Evolutionary conservation across 163 green algal species (phyloP).

Genomic region (Volvox carteri): DNA sequence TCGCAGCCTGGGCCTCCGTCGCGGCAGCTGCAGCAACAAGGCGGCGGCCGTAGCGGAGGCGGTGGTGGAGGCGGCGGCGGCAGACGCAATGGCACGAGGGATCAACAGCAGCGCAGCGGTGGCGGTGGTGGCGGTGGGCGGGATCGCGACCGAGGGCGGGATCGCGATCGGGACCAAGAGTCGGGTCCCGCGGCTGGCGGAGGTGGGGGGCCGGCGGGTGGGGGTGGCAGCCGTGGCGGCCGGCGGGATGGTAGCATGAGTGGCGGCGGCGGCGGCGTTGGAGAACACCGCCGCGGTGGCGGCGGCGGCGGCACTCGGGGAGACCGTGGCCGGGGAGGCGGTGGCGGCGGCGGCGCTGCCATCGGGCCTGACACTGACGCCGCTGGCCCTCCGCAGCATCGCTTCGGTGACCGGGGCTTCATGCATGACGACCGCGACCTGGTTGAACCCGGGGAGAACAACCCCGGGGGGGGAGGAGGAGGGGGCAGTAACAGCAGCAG

Average conservation of each 20-base stretch:
- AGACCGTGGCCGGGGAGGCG: neutral
- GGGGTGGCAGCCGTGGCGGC: neutral
- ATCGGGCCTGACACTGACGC: neutral
- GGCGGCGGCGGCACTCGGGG: neutral
- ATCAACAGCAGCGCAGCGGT: slow-evolving; percentile 2
- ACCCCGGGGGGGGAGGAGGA: neutral
- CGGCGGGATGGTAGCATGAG: neutral
- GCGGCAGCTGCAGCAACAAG: neutral
- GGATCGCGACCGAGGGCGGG: neutral
- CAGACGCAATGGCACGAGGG: neutral
- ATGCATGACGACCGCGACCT: slow-evolving; percentile 47
- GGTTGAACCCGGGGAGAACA: neutral
- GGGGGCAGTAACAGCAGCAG: neutral
- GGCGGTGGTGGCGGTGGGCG: neutral
- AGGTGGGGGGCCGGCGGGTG: neutral
- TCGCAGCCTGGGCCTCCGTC: neutral
- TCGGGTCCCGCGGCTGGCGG: neutral
- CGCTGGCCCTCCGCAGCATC: neutral
- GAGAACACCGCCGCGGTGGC: neutral
- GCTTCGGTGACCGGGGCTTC: slow-evolving; percentile 37
- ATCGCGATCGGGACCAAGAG: neutral
- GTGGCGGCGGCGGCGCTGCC: neutral
- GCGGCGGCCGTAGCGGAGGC: neutral
- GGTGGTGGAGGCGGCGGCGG: neutral
- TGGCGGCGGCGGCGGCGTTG: neutral